These are phyloP conservation scores for Vigna unguiculata DNA, from an alignment of 306 rosid genomes.

Conservation along the genomic window DNA sequence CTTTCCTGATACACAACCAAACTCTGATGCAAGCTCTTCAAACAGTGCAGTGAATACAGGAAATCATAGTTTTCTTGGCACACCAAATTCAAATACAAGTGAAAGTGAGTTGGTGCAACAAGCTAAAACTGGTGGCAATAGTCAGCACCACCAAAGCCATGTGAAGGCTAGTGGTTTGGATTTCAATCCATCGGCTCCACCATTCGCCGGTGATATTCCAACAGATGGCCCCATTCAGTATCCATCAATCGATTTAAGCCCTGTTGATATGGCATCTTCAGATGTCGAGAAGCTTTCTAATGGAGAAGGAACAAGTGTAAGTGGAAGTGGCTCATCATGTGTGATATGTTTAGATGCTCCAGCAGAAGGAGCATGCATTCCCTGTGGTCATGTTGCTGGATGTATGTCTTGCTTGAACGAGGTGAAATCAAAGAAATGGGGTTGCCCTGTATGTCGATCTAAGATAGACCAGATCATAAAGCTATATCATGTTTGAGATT, in stretches of 20 bases:
- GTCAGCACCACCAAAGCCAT: conserved; percentile 14
- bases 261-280: conserved; percentile 59
- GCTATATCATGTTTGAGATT: conserved; percentile 77
- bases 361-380: conserved; percentile 97
- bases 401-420: conserved; percentile 96
- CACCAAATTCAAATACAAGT: conserved; percentile 45
- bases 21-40: conserved; percentile 71
- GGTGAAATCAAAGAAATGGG: conserved; percentile 90
- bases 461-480: conserved; percentile 82
- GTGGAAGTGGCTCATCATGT: conserved; percentile 60
- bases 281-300: conserved; percentile 43
- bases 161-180: conserved; percentile 38
- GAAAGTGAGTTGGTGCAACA: conserved; percentile 48
- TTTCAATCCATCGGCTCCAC: conserved; percentile 75
- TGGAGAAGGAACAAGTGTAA: conserved; percentile 52
- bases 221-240: conserved; percentile 68
- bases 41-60: conserved; percentile 38
- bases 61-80: conserved; percentile 52
- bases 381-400: conserved; percentile 98
- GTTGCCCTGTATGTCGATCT: conserved; percentile 96
- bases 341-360: conserved; percentile 97
- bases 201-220: conserved; percentile 48
- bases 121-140: conserved; percentile 36
- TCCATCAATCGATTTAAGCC: conserved; percentile 80
- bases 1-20: conserved; percentile 51